These are phyloP conservation scores for Venustampulla echinocandica DNA, from an alignment of 495 filamentous ascomycete species.

Conservation along the genomic window DNA sequence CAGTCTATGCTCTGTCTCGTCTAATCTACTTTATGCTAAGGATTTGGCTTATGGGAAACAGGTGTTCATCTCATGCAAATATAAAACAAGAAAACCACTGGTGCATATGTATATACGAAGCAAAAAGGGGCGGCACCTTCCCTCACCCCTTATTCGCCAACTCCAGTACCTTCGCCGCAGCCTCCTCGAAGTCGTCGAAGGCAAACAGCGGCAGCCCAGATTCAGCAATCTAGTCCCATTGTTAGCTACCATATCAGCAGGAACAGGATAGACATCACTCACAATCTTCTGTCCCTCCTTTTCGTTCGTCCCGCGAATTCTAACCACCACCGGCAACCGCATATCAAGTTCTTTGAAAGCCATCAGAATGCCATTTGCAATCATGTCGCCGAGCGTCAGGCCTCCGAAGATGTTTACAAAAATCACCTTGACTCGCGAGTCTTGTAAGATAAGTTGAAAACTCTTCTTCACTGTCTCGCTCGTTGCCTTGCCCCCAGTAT, in stretches of 20 bases:
- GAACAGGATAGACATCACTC: conserved; percentile 19
- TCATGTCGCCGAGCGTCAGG: conserved; percentile 78
- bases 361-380: conserved; percentile 70
- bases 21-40: too few species aligned
- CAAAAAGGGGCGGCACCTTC: too few species aligned
- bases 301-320: conserved; percentile 79
- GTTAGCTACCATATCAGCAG: background rate
- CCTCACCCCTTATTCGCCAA: conserved; percentile 37
- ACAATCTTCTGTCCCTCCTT: conserved; percentile 65
- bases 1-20: too few species aligned
- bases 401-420: conserved; percentile 93
- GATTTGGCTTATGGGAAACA: too few species aligned
- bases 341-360: conserved; percentile 67
- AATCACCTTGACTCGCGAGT: conserved; percentile 60
- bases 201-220: conserved; percentile 65
- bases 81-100: too few species aligned
- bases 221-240: conserved; percentile 49
- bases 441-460: conserved; percentile 63
- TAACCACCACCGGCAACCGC: conserved; percentile 69
- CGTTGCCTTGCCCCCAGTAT: conserved; percentile 87
- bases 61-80: too few species aligned
- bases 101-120: too few species aligned
- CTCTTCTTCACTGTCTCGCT: conserved; percentile 71
- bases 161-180: conserved; percentile 64
- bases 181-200: conserved; percentile 77